phyloP scores from a whole-genome alignment of 208 protist species.

The Trypanosoma brucei region DNA sequence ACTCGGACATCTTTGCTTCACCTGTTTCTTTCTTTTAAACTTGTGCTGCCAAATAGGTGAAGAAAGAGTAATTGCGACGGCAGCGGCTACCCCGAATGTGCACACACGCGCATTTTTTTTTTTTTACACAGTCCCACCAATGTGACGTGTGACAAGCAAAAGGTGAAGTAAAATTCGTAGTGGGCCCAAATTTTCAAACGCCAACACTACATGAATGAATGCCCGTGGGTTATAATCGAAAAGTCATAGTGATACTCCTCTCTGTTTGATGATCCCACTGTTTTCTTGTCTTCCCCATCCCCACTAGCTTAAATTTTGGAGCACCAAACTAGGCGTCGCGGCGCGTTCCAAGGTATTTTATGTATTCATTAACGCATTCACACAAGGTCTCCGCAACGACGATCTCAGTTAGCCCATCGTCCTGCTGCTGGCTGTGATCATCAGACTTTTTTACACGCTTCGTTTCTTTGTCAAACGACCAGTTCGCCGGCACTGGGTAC shows the following conservation, averaged over 20 bases:
- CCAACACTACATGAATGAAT: no score
- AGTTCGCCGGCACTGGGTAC: constrained; percentile 39
- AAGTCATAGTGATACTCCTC: no score
- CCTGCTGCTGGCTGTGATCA: not conserved
- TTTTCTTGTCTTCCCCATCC: not conserved
- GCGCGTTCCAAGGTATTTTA: constrained; percentile 64
- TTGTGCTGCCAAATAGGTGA: no score
- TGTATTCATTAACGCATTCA: constrained; percentile 51
- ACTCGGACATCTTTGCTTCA: not conserved
- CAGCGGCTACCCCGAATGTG: no score
- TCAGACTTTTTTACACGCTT: not conserved
- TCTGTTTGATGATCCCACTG: no score
- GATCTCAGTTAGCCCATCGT: constrained; percentile 9
- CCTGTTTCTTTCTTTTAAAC: not conserved
- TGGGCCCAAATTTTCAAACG: no score
- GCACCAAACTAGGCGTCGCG: constrained; percentile 34
- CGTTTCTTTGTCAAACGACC: constrained; percentile 52
- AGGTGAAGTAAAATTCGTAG: no score
- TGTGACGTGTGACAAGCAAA: no score
- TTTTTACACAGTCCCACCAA: no score
- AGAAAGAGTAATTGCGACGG: no score
- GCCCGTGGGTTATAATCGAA: no score
- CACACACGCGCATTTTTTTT: no score
- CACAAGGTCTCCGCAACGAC: constrained; percentile 43
- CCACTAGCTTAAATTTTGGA: not conserved